Evolutionary conservation across 2,329 filamentous ascomycete species (phyloP).

Genomic region (Paraconiothyrium sp.): DNA sequence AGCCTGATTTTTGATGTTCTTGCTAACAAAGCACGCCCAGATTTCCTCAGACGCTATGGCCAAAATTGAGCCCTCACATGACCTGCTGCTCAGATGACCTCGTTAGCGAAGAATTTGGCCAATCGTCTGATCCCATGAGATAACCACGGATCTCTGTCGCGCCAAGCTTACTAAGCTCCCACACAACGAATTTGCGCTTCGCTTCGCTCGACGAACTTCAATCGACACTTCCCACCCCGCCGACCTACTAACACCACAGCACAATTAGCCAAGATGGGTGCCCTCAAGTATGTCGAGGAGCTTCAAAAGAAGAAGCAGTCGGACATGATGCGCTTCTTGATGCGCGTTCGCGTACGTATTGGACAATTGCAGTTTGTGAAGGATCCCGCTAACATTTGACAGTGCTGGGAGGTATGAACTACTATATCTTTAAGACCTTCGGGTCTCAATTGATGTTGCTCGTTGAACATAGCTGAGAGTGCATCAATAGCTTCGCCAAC

Average conservation of each 20-base stretch:
- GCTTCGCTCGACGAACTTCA: slow-evolving; percentile 25
- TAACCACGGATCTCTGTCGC: slow-evolving; percentile 6
- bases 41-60: no score
- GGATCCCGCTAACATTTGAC: slow-evolving; percentile 42
- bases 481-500: slow-evolving; percentile 99
- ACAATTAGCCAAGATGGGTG: slow-evolving; percentile 78
- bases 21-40: no score
- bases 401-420: slow-evolving; percentile 91
- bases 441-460: slow-evolving; percentile 71
- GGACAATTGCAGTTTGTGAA: slow-evolving; percentile 15
- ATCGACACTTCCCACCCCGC: slow-evolving; percentile 31
- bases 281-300: slow-evolving; percentile 99
- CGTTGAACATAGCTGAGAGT: slow-evolving; percentile 99
- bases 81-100: no score
- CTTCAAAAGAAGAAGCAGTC: slow-evolving; percentile 99
- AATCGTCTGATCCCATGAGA: no score
- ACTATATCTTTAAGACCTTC: slow-evolving; percentile 33
- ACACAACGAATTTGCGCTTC: slow-evolving; percentile 38
- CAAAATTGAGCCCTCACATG: no score
- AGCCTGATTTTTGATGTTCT: no score
- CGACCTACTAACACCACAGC: slow-evolving; percentile 41
- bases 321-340: slow-evolving; percentile 99
- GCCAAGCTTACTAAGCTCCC: slow-evolving; percentile 40
- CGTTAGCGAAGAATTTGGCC: no score
- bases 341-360: slow-evolving; percentile 71